Evolutionary conservation across 257 asterid genomes (phyloP).

Genomic region (Marsdenia floribunda): DNA sequence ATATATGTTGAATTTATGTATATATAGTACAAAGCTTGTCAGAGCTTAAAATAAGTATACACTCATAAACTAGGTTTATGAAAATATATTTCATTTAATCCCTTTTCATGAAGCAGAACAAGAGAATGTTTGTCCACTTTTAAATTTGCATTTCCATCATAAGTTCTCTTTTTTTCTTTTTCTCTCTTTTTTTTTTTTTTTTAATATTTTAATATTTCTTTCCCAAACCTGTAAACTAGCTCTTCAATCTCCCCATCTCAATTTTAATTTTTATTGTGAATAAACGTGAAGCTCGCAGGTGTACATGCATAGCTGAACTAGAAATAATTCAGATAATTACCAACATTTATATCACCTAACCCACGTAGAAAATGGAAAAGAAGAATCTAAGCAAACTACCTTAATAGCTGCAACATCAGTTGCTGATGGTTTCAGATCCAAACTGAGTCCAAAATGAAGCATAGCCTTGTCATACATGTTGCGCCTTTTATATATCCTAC

Average conservation of each 20-base stretch:
- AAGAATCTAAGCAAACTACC: slow-evolving; percentile 35
- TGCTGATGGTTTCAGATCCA: slow-evolving; percentile 95
- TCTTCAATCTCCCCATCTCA: not conserved
- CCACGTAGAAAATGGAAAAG: not conserved
- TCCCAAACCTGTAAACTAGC: too few relatives aligned
- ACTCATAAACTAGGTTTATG: not conserved
- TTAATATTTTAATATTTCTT: too few relatives aligned
- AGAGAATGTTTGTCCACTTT: not conserved
- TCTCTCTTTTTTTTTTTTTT: not conserved
- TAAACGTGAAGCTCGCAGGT: not conserved
- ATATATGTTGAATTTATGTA: not conserved
- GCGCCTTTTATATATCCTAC: slow-evolving; percentile 71
- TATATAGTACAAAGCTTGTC: not conserved
- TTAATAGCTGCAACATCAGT: slow-evolving; percentile 92
- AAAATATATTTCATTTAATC: not conserved
- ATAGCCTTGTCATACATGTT: slow-evolving; percentile 75
- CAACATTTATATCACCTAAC: not conserved
- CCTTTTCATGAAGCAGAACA: not conserved
- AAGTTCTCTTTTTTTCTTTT: not conserved
- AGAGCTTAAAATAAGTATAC: not conserved
- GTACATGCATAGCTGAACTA: not conserved
- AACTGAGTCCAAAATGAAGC: slow-evolving; percentile 90
- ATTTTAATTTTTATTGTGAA: not conserved
- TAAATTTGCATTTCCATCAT: not conserved
- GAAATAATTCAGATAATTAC: not conserved